Conservation (phyloP, 495 filamentous ascomycete genomes). For the Penicillium diatomitis region DNA sequence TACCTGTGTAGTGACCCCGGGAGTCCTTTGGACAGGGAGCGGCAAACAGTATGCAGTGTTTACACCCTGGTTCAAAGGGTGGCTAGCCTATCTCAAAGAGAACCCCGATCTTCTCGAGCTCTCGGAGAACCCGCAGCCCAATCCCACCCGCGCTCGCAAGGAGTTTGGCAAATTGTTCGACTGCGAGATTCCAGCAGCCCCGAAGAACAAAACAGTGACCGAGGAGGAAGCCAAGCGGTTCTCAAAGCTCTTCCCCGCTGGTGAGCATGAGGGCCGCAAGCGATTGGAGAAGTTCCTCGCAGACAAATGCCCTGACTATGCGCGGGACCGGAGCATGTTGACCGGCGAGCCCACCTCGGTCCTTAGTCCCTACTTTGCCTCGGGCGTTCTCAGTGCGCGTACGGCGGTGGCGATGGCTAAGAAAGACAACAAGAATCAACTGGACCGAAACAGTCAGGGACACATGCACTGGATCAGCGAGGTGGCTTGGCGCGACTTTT, state of each 20-base stretch:
- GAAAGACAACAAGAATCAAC: constrained; percentile 57
- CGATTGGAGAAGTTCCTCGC: constrained; percentile 64
- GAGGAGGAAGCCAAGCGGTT: constrained; percentile 50
- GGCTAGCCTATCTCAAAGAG: constrained; percentile 61
- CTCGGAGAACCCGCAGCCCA: constrained; percentile 50
- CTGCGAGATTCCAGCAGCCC: constrained; percentile 50
- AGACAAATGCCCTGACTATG: constrained; percentile 53
- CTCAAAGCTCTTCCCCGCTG: constrained; percentile 61
- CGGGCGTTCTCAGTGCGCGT: constrained; percentile 68
- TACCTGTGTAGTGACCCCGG: constrained; percentile 73
- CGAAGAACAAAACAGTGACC: constrained; percentile 54
- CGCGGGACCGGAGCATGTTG: constrained; percentile 52
- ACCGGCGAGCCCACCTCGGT: constrained; percentile 54
- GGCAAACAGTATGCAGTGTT: constrained; percentile 82
- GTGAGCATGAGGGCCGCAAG: constrained; percentile 63
- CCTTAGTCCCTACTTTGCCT: constrained; percentile 71
- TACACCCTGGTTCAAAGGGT: constrained; percentile 69
- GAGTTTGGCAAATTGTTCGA: constrained; percentile 54
- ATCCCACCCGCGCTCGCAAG: constrained; percentile 46
- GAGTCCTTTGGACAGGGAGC: constrained; percentile 47
- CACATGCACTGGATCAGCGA: constrained; percentile 77
- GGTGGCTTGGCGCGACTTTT: constrained; percentile 89
- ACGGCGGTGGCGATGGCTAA: constrained; percentile 61
- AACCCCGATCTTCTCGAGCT: constrained; percentile 56
- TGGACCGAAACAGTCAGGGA: constrained; percentile 60